Evolutionary conservation across 768 basidiomycete genomes (phyloP), one percentile per base, ranked within the genome.

Genomic region (Neoboletus brunneissimus): DNA sequence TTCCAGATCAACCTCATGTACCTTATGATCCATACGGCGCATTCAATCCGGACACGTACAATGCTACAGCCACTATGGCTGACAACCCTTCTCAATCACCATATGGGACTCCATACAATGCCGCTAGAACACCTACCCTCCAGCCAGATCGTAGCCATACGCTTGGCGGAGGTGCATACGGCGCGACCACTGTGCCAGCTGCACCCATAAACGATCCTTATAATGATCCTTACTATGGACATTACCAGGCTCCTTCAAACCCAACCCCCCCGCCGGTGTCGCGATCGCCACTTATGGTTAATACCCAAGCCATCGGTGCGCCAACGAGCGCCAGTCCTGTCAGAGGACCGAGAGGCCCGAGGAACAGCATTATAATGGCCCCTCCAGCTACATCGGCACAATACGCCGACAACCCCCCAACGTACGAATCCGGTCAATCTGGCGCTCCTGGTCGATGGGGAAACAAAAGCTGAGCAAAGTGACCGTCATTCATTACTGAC

Each of bases 361-460:
- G 74, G 35, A 64, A 61, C 44, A 61, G 41, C 31, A 58, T 59
- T 4, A 52, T 64, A 11, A 65, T 65, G 61, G 54, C 64, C 8
- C 70, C 71, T 53, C 64, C 68, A 46, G 18, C 47, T 40, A 48
- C 57, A 32, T 42, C 51, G 13, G 44, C n/a, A 32, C 53, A 51
- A 31, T 73, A 77, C 47, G 72, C 80, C 16, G 88, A 89, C 18
- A 77, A 73, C 35, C 89, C 89, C 15, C 88, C 89, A 29, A 76
- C 72, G 50, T 91, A 91, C 65, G 88, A 90, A 27, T 74, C 76
- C 16, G 82, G 81, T 20, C 66, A 74, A 25, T 72, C 81, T 22
- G 75, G 75, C 53, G 63, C 77, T 29, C 72, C 79, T 44, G 83
- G 81, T 22, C 76, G 77, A 51, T 86, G 85, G 85, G 80, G 79